These are phyloP conservation scores for Candida taoyuanica DNA, from an alignment of 805 yeast species.

Conservation along the genomic window DNA sequence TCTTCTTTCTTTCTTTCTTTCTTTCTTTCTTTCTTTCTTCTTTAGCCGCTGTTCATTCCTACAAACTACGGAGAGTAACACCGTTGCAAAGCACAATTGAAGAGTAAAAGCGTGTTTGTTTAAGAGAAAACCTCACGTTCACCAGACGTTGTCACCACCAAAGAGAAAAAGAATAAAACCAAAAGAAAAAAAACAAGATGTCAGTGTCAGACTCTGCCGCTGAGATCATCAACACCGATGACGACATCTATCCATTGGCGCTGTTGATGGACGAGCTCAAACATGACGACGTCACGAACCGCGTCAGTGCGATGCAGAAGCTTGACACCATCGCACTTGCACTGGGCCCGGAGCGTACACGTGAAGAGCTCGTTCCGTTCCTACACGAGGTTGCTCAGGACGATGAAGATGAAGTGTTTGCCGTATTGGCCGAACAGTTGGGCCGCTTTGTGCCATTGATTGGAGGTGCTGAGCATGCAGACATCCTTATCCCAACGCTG, in stretches of 20 bases:
- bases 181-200: too few relatives aligned
- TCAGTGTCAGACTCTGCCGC: too few relatives aligned
- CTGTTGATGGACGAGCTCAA: constrained; percentile 93
- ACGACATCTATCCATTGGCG: constrained; percentile 84
- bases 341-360: constrained; percentile 87
- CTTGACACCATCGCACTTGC: constrained; percentile 93
- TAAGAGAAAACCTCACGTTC: too few relatives aligned
- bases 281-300: constrained; percentile 91
- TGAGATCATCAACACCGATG: constrained; percentile 12
- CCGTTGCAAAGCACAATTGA: too few relatives aligned
- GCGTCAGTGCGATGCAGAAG: constrained; percentile 93
- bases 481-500: constrained; percentile 53
- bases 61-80: too few relatives aligned
- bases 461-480: constrained; percentile 73
- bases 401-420: constrained; percentile 97
- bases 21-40: too few relatives aligned
- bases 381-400: constrained; percentile 83
- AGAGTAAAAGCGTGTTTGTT: too few relatives aligned
- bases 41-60: too few relatives aligned
- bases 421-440: constrained; percentile 86
- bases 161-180: too few relatives aligned
- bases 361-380: constrained; percentile 86
- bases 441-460: constrained; percentile 84
- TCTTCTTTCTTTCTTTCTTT: too few relatives aligned
- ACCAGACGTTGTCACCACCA: too few relatives aligned